Evolutionary conservation across 73 alveolate species (phyloP).

Genomic region (Paramecium octaurelia): DNA sequence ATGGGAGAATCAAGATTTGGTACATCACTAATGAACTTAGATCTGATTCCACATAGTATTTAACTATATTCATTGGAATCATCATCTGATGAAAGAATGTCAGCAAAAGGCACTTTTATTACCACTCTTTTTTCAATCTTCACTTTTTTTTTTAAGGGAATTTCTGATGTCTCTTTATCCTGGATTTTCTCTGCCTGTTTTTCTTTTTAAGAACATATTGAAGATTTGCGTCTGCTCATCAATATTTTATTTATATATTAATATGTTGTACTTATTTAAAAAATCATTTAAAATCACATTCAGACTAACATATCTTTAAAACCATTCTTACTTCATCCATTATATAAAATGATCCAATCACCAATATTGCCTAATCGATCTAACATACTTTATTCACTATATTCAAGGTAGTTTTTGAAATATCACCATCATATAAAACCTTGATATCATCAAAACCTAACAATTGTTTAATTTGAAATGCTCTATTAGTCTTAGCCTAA

Average conservation of each 20-base stretch:
- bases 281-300: not conserved
- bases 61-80: not conserved
- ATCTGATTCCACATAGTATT: not conserved
- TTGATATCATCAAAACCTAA: constrained; percentile 55
- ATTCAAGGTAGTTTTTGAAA: constrained; percentile 33
- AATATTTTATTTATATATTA: not conserved
- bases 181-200: not conserved
- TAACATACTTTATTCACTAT: constrained; percentile 24
- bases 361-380: constrained; percentile 39
- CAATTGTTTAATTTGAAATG: not conserved
- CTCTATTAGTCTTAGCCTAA: constrained; percentile 49
- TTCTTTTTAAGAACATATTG: not conserved
- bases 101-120: not conserved
- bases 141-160: not conserved
- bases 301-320: not conserved
- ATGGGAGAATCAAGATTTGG: constrained; percentile 13
- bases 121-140: not conserved
- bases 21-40: not conserved
- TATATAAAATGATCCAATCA: constrained; percentile 68
- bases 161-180: not conserved
- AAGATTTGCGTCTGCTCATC: not conserved
- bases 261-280: not conserved
- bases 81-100: not conserved
- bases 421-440: constrained; percentile 56
- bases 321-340: constrained; percentile 64